These are phyloP conservation scores for Yamadazyma dushanensis DNA, from an alignment of 1,139 yeast genomes.

Conservation along the genomic window DNA sequence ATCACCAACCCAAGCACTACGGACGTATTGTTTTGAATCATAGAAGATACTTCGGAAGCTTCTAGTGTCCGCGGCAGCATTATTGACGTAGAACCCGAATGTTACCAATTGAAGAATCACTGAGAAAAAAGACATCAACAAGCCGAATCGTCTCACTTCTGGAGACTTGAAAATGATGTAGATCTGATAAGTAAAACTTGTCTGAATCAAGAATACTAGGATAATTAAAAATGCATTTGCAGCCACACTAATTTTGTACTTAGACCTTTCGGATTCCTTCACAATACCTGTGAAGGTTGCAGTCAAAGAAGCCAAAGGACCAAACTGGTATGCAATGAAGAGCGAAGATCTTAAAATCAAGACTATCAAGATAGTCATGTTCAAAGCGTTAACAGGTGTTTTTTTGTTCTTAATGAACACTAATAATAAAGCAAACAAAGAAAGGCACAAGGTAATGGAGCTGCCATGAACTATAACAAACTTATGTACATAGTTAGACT, in stretches of 20 bases:
- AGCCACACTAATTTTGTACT: conserved; percentile 47
- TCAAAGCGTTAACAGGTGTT: conserved; percentile 70
- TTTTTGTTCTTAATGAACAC: conserved; percentile 49
- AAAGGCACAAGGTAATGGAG: conserved; percentile 29
- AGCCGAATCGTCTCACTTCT: conserved; percentile 40
- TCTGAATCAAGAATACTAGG: conserved; percentile 58
- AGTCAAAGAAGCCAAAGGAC: conserved; percentile 52
- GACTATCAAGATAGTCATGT: conserved; percentile 56
- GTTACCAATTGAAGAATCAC: conserved; percentile 48
- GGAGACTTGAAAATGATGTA: conserved; percentile 63
- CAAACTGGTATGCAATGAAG: conserved; percentile 52
- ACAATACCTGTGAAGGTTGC: conserved; percentile 50
- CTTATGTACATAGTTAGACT: conserved; percentile 9
- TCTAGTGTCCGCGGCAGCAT: conserved; percentile 18
- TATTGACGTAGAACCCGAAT: conserved; percentile 53
- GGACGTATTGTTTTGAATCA: conserved; percentile 8
- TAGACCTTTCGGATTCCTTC: conserved; percentile 24
- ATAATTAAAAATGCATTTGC: conserved; percentile 60
- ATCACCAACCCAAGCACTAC: conserved; percentile 36
- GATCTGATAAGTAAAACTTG: conserved; percentile 70
- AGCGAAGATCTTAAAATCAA: conserved; percentile 59
- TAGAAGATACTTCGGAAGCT: conserved; percentile 17
- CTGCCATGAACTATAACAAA: conserved; percentile 22
- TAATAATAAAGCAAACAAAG: conserved; percentile 24
- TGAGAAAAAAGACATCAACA: conserved; percentile 39